Evolutionary conservation across 2,329 filamentous ascomycete species (phyloP), one percentile per base, ranked within the genome.

Genomic region (Ramichloridium luteum): DNA sequence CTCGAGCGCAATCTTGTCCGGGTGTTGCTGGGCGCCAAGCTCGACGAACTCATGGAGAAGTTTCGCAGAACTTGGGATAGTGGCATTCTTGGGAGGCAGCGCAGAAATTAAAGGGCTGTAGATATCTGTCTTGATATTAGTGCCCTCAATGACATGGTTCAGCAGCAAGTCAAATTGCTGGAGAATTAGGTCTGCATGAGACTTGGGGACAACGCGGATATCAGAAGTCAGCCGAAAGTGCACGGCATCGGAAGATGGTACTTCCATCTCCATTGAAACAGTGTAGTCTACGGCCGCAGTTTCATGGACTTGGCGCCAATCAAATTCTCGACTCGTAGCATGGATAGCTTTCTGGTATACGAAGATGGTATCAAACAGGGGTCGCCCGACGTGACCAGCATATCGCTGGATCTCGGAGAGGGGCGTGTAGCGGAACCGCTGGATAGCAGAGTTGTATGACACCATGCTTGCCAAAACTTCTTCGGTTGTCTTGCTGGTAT

Each of bases 1-100:
- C 41, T 93, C 78, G 1, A 94, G 65, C 0, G 86, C 86, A 3
- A 62, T 57, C 23, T 67, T 73, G 0, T 72, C 46, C 0, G 85
- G 80, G 13, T 64, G 55, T 0, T 57, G 45, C 1, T 40, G 20
- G 0, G 78, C 76, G 17, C 72, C 72, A 0, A 54, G 41, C 49
- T 92, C 82, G 4, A 93, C 76, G 38, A 93, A 80, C 35, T 86
- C 65, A 50, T 94, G 85, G 4, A 93, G 59, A 3, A 86, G 62
- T 2, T 51, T 47, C 0, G 76, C 67, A 0, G 70, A 56, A 0
- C 75, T 71, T 1, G 66, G 56, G 4, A 94, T 62, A 0, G 60
- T 59, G 0, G 62, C 50, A 5, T 72, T 59, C 30, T 67, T 63
- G 0, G 85, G 65, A 3, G 81, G 74, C 0, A 72, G 65, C 15